These are phyloP conservation scores for Physcomitrellopsis africana DNA, from an alignment of 225 moss, liverwort and hornwort genomes.

Conservation along the genomic window DNA sequence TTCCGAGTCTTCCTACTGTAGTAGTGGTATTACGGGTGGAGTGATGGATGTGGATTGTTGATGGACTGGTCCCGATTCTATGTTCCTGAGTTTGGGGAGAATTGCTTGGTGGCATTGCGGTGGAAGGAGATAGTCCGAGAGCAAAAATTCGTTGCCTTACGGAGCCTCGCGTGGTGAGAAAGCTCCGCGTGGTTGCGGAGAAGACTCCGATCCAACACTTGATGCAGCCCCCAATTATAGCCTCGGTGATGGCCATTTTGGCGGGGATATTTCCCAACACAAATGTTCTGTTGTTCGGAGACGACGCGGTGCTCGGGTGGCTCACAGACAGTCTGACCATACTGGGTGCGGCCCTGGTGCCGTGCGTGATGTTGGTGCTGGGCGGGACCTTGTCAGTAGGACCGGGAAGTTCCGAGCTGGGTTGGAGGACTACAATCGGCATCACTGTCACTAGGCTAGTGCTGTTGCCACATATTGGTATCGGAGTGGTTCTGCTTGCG, in stretches of 20 bases:
- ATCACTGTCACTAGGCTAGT: conserved; percentile 79
- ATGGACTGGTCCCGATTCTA: no score
- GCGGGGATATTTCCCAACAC: conserved; percentile 66
- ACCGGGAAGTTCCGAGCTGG: conserved; percentile 76
- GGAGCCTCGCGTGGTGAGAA: conserved; percentile 71
- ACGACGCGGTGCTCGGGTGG: conserved; percentile 71
- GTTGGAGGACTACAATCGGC: conserved; percentile 70
- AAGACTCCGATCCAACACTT: conserved; percentile 82
- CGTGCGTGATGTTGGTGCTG: conserved; percentile 89
- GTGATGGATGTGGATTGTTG: no score
- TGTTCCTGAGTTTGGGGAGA: background rate
- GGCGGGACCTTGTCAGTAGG: conserved; percentile 81
- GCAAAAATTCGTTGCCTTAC: conserved; percentile 53
- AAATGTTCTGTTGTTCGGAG: conserved; percentile 67
- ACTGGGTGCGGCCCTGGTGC: conserved; percentile 77
- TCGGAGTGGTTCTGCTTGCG: conserved; percentile 64
- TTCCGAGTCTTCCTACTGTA: no score
- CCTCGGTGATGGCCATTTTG: conserved; percentile 78
- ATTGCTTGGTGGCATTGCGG: conserved; percentile 21
- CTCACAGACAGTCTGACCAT: conserved; percentile 85
- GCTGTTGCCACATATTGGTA: conserved; percentile 72
- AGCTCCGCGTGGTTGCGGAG: conserved; percentile 76
- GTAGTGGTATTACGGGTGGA: no score
- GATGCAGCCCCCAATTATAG: conserved; percentile 80
- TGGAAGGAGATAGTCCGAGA: conserved; percentile 40